phyloP scores from a whole-genome alignment of 2,329 filamentous ascomycete genomes.

The Colletotrichum endophyticum region DNA sequence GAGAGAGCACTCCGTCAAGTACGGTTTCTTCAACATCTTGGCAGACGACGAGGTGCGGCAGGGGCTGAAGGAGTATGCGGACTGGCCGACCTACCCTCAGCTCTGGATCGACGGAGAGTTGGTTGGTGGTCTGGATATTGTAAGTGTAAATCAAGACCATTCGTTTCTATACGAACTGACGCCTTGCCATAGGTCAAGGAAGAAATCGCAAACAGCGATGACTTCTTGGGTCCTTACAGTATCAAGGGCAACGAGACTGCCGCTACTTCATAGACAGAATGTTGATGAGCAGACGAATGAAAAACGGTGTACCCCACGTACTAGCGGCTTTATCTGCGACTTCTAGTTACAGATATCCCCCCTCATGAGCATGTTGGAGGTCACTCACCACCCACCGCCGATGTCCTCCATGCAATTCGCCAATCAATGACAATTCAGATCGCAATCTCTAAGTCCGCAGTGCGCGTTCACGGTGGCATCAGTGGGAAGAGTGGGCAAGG shows the following conservation, averaged over 20 bases:
- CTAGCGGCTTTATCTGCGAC: background rate
- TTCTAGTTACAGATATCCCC: background rate
- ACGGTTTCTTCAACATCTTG: conserved; percentile 98
- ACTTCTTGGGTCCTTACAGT: conserved; percentile 81
- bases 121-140: conserved; percentile 93
- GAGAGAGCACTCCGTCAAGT: conserved; percentile 89
- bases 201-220: conserved; percentile 81
- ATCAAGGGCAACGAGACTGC: conserved; percentile 50
- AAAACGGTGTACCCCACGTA: background rate
- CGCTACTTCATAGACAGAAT: conserved; percentile 29
- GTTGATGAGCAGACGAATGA: background rate
- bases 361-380: background rate
- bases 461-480: background rate
- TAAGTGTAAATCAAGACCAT: conserved; percentile 52
- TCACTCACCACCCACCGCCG: background rate
- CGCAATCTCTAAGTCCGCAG: background rate
- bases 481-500: background rate
- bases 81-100: conserved; percentile 98
- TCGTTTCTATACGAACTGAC: background rate
- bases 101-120: conserved; percentile 91
- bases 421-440: background rate
- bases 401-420: background rate
- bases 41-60: conserved; percentile 97
- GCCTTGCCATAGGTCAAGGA: conserved; percentile 76
- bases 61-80: conserved; percentile 95